phyloP scores from a whole-genome alignment of 306 rosid genomes.

The Corylus heterophylla region DNA sequence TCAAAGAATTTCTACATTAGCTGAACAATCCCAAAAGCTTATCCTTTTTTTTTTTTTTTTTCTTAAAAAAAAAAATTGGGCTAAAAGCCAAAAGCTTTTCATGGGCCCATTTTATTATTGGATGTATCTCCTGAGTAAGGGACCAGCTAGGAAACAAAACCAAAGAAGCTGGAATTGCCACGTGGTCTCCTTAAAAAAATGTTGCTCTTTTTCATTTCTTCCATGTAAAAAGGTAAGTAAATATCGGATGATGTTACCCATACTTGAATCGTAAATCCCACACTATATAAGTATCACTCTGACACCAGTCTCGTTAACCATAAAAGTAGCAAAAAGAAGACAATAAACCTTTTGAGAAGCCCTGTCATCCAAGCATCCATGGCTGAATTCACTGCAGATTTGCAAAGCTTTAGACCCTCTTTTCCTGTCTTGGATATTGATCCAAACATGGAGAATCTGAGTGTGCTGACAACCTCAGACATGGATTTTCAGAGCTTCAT shows the following conservation, averaged over 20 bases:
- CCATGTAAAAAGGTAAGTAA: conserved; percentile 11
- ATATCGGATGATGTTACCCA: not conserved
- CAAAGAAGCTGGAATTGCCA: conserved; percentile 57
- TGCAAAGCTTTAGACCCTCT: conserved; percentile 54
- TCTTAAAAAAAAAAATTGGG: not conserved
- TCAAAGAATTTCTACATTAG: not conserved
- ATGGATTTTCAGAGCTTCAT: conserved; percentile 50
- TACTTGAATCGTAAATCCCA: conserved; percentile 17
- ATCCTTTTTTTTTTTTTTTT: not conserved
- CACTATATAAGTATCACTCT: conserved; percentile 55
- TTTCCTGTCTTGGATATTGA: conserved; percentile 60
- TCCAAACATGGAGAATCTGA: conserved; percentile 57
- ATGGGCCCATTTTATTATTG: conserved; percentile 48
- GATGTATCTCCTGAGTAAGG: conserved; percentile 50
- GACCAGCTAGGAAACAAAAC: conserved; percentile 47
- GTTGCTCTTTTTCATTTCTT: conserved; percentile 28
- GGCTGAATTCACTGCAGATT: conserved; percentile 70
- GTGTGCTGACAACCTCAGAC: conserved; percentile 44
- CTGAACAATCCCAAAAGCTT: not conserved
- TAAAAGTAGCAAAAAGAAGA: conserved; percentile 10
- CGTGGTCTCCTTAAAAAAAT: conserved; percentile 53
- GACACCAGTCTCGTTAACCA: conserved; percentile 46
- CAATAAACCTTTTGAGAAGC: conserved; percentile 14
- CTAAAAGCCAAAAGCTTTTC: not conserved
- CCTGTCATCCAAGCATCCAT: conserved; percentile 33